Conservation (phyloP, 192 early-diverging fungal genomes). For the Phycomyces blakesleeanus region DNA sequence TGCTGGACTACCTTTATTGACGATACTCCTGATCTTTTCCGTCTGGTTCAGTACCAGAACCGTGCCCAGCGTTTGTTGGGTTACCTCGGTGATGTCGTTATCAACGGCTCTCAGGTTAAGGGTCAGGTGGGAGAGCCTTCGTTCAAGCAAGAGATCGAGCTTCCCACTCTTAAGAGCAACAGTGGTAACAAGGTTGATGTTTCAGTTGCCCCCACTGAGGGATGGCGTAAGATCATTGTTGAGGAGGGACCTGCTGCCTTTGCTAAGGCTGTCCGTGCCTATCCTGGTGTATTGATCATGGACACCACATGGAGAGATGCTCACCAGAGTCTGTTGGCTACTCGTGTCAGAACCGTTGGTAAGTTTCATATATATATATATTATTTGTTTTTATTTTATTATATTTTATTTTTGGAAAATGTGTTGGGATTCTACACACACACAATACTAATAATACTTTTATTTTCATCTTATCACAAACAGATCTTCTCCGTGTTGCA, state of each 20-base stretch:
- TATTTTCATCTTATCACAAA: not conserved
- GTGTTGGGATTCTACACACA: too few species aligned
- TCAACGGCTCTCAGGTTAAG: constrained; percentile 90
- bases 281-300: constrained; percentile 86
- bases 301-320: constrained; percentile 98
- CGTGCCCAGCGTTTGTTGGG: constrained; percentile 83
- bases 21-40: constrained; percentile 90
- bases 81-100: constrained; percentile 87
- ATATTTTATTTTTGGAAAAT: too few species aligned
- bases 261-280: constrained; percentile 83
- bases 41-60: constrained; percentile 72
- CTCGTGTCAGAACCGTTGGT: constrained; percentile 93
- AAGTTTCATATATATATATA: constrained; percentile 40
- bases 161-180: constrained; percentile 56
- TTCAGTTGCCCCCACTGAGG: constrained; percentile 55
- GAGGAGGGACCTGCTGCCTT: constrained; percentile 87
- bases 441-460: too few species aligned
- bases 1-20: constrained; percentile 99
- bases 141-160: constrained; percentile 56
- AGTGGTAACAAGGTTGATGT: constrained; percentile 54
- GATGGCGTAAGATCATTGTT: constrained; percentile 88
- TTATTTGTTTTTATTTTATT: too few species aligned
- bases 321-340: constrained; percentile 93
- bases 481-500: constrained; percentile 75
- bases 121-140: constrained; percentile 82